Conservation (phyloP, 2,329 filamentous ascomycete genomes). For the Cladosporium sp. region DNA sequence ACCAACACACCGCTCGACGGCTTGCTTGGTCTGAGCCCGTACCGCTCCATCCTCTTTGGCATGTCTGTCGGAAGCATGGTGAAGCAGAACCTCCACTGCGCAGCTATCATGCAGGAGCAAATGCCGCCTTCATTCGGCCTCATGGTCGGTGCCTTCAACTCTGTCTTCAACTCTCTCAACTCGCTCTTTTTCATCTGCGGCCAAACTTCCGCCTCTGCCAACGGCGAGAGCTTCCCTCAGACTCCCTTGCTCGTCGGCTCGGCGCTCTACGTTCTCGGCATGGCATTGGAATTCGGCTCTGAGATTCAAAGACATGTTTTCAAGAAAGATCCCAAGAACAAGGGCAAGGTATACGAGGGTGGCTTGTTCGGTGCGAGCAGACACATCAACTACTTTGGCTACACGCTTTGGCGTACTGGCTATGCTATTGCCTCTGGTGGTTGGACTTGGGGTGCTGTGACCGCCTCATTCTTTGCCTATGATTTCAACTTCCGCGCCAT, state of each 20-base stretch:
- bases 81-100: slow-evolving; percentile 56
- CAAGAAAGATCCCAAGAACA: slow-evolving; percentile 48
- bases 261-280: slow-evolving; percentile 47
- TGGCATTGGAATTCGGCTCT: slow-evolving; percentile 50
- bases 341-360: slow-evolving; percentile 48
- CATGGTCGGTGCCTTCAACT: slow-evolving; percentile 49
- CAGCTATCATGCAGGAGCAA: slow-evolving; percentile 45
- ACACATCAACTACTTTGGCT: slow-evolving; percentile 53
- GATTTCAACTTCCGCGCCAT: slow-evolving; percentile 44
- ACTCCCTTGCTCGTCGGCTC: slow-evolving; percentile 45
- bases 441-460: slow-evolving; percentile 39
- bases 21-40: slow-evolving; percentile 45
- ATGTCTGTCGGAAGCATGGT: slow-evolving; percentile 50
- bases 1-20: slow-evolving; percentile 39
- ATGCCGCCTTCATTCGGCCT: slow-evolving; percentile 43
- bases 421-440: slow-evolving; percentile 48
- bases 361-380: slow-evolving; percentile 47
- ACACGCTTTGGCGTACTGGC: slow-evolving; percentile 47
- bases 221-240: slow-evolving; percentile 39
- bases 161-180: slow-evolving; percentile 51
- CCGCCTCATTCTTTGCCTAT: slow-evolving; percentile 39
- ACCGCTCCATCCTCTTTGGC: slow-evolving; percentile 47
- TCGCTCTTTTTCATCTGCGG: slow-evolving; percentile 50
- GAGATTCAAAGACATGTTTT: slow-evolving; percentile 54
- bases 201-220: slow-evolving; percentile 42